A percentile compares a stretch with the other conserved stretches of the same genome.
Evolutionary conservation across 768 basidiomycete genomes (phyloP).

Genomic region (Boletellus ananas): DNA sequence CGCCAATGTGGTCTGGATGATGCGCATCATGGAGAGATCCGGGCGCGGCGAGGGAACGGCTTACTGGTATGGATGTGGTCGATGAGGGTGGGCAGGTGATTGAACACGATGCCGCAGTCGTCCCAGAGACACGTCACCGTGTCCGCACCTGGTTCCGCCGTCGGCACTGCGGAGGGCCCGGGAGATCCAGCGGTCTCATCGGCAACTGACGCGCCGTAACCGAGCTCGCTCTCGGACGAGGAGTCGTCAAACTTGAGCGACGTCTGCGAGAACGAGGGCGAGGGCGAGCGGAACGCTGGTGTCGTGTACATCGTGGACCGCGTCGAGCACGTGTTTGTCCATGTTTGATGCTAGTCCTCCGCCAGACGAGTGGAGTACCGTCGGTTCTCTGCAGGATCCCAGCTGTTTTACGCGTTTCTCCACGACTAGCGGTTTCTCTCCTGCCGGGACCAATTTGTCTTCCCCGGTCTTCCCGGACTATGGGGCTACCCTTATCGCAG

Average conservation of each 20-base stretch:
- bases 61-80: slow-evolving; percentile 80
- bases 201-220: slow-evolving; percentile 9
- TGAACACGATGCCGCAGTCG: slow-evolving; percentile 71
- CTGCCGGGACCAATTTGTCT: too few relatives aligned
- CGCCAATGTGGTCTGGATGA: slow-evolving; percentile 69
- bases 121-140: slow-evolving; percentile 82
- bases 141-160: slow-evolving; percentile 37
- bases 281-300: slow-evolving; percentile 38
- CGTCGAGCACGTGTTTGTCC: slow-evolving; percentile 18
- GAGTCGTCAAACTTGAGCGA: slow-evolving; percentile 25
- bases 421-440: too few relatives aligned
- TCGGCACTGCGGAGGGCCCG: slow-evolving; percentile 18
- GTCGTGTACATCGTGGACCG: slow-evolving; percentile 32
- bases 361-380: too few relatives aligned
- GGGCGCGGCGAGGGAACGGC: slow-evolving; percentile 18
- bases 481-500: too few relatives aligned
- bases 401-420: too few relatives aligned
- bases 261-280: slow-evolving; percentile 37
- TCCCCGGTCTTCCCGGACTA: too few relatives aligned
- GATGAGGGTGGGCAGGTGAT: slow-evolving; percentile 69
- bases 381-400: too few relatives aligned
- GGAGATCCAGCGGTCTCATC: slow-evolving; percentile 20
- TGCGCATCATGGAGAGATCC: background rate
- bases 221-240: slow-evolving; percentile 26
- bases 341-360: slow-evolving; percentile 22